A percentile compares a stretch with the other conserved stretches of the same genome.
Conservation (phyloP, 2,329 filamentous ascomycete genomes). For the Fusarium tuaranense region DNA sequence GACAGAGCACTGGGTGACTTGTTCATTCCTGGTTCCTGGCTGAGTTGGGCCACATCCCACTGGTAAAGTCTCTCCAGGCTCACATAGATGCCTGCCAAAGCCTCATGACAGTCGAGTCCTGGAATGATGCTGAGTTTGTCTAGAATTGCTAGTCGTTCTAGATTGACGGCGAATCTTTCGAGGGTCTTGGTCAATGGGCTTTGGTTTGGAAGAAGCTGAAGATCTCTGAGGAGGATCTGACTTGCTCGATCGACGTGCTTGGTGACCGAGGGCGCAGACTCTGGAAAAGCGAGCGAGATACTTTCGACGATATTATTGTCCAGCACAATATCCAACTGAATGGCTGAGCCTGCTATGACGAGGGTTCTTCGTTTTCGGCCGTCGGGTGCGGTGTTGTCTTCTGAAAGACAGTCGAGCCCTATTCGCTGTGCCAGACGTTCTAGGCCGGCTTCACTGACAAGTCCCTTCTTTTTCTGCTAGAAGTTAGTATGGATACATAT, state of each 20-base stretch:
- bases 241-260: conserved; percentile 72
- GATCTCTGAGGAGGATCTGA: conserved; percentile 73
- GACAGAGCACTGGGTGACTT: conserved; percentile 63
- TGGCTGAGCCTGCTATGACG: conserved; percentile 71
- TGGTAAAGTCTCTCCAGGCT: conserved; percentile 77
- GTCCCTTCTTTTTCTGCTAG: conserved; percentile 62
- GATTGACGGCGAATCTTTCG: conserved; percentile 76
- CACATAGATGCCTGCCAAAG: conserved; percentile 77
- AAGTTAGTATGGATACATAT: conserved; percentile 5
- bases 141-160: conserved; percentile 75
- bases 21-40: conserved; percentile 59
- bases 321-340: conserved; percentile 72
- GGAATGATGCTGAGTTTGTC: conserved; percentile 79
- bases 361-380: conserved; percentile 65
- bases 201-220: conserved; percentile 69
- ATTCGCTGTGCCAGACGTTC: conserved; percentile 75
- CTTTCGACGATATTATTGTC: conserved; percentile 71
- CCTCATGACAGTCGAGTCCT: conserved; percentile 81
- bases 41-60: conserved; percentile 73
- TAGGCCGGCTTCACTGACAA: conserved; percentile 81
- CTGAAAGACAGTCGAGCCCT: conserved; percentile 74
- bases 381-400: conserved; percentile 60
- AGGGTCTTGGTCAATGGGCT: conserved; percentile 77
- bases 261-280: conserved; percentile 67
- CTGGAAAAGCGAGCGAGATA: conserved; percentile 72